These are phyloP conservation scores for Osmozyma mogii DNA, from an alignment of 805 yeast genomes.

Conservation along the genomic window DNA sequence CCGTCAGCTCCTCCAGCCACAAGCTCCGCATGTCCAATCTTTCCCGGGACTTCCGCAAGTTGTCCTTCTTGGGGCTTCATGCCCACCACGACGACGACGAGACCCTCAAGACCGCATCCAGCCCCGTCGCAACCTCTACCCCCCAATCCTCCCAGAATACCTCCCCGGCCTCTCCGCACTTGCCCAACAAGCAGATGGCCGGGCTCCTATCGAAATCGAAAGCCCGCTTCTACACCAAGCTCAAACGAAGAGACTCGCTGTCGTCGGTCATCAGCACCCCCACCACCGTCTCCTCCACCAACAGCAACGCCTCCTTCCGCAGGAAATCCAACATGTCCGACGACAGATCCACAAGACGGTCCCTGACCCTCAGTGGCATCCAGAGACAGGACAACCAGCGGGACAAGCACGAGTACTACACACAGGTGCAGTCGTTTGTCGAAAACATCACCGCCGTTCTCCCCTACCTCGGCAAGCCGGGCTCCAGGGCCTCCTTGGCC, in stretches of 20 bases:
- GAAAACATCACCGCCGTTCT: slow-evolving; percentile 8
- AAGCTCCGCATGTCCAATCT: slow-evolving; percentile 6
- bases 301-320: slow-evolving; percentile 17
- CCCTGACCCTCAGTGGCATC: slow-evolving; percentile 9
- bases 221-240: slow-evolving; percentile 27
- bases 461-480: slow-evolving; percentile 6
- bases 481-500: slow-evolving; percentile 12
- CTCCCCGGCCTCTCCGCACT: neutral
- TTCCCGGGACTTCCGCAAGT: slow-evolving; percentile 9
- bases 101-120: neutral
- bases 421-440: slow-evolving; percentile 17
- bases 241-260: slow-evolving; percentile 30
- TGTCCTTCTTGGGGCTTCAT: slow-evolving; percentile 6
- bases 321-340: slow-evolving; percentile 13
- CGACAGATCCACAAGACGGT: slow-evolving; percentile 14
- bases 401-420: slow-evolving; percentile 28
- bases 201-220: slow-evolving; percentile 12
- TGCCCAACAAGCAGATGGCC: neutral
- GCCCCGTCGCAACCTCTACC: slow-evolving; percentile 1
- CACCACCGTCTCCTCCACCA: slow-evolving; percentile 11
- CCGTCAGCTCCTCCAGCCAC: slow-evolving; percentile 1
- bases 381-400: slow-evolving; percentile 25
- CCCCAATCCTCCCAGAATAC: neutral
- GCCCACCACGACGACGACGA: neutral
- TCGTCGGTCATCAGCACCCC: slow-evolving; percentile 8